Conservation (phyloP, 495 filamentous ascomycete species). For the Neohortaea acidophila region DNA sequence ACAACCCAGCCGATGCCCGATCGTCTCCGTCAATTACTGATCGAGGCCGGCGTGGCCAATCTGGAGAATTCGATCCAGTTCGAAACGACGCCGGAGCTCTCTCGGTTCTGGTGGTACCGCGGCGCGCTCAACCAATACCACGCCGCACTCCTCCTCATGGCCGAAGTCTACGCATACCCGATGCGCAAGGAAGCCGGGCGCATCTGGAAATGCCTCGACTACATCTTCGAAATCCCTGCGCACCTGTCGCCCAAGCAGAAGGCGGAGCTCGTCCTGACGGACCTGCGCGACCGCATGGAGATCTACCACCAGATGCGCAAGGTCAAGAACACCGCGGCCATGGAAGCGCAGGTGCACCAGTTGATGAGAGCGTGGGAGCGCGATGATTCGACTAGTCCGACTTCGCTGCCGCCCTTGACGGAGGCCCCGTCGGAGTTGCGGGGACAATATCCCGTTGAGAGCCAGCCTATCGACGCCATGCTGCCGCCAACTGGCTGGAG, state of each 20-base stretch:
- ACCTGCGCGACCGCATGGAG: slow-evolving; percentile 27
- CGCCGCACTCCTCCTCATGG: slow-evolving; percentile 31
- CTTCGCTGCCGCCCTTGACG: too few relatives aligned
- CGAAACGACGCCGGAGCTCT: slow-evolving; percentile 39
- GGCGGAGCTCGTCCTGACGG: slow-evolving; percentile 27
- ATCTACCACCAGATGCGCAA: slow-evolving; percentile 28
- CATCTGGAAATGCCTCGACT: slow-evolving; percentile 57
- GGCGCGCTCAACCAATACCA: slow-evolving; percentile 36
- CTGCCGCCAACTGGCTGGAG: slow-evolving; percentile 4
- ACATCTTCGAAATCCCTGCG: slow-evolving; percentile 47
- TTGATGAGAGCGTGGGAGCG: too few relatives aligned
- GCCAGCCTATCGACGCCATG: too few relatives aligned
- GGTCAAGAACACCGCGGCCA: slow-evolving; percentile 24
- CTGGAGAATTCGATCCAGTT: slow-evolving; percentile 46
- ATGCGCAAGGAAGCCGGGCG: slow-evolving; percentile 39
- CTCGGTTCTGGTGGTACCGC: slow-evolving; percentile 32
- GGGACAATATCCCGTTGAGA: too few relatives aligned
- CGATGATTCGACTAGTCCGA: too few relatives aligned
- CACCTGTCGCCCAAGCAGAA: slow-evolving; percentile 31
- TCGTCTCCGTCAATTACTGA: slow-evolving; percentile 33
- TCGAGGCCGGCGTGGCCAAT: slow-evolving; percentile 36
- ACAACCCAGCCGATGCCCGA: slow-evolving; percentile 35
- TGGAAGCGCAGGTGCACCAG: slow-evolving; percentile 20
- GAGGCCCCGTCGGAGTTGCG: too few relatives aligned
- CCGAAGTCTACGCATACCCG: slow-evolving; percentile 41